Percentiles rank a stretch among this genome's conserved stretches.
phyloP scores from a whole-genome alignment of 1,139 yeast species.

The Protomyces arabidopsidicola region DNA sequence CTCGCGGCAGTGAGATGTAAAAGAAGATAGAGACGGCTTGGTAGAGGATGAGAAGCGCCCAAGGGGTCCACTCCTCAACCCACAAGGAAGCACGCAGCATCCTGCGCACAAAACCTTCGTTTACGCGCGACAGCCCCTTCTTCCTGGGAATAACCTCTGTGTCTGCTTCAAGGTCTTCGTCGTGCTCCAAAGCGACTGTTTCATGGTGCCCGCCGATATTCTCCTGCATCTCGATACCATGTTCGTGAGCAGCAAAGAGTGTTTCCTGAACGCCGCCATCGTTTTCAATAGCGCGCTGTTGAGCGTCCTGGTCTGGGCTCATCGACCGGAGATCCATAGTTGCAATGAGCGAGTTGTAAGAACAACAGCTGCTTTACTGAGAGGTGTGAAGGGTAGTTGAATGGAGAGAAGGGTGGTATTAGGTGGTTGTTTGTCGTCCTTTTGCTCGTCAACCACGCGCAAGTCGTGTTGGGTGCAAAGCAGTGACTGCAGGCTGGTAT shows the following conservation, averaged over 20 bases:
- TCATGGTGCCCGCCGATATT: constrained; percentile 3
- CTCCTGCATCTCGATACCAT: constrained; percentile 16
- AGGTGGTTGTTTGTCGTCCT: neutral
- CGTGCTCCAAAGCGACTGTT: constrained; percentile 12
- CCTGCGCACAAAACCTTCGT: constrained; percentile 1
- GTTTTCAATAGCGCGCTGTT: neutral
- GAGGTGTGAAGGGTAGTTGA: neutral
- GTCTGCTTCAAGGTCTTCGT: constrained; percentile 21
- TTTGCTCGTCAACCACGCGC: no score
- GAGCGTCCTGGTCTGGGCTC: neutral
- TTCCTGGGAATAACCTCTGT: constrained; percentile 1
- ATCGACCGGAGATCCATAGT: neutral
- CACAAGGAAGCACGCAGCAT: constrained; percentile 11
- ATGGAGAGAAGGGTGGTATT: neutral
- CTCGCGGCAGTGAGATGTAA: constrained; percentile 17
- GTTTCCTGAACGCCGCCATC: neutral
- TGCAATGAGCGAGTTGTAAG: no score
- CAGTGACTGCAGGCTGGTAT: no score
- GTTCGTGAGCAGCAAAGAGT: neutral
- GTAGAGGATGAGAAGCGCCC: constrained; percentile 21
- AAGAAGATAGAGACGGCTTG: constrained; percentile 20
- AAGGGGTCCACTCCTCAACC: constrained; percentile 26
- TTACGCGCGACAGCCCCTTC: neutral
- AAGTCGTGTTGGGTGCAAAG: no score
- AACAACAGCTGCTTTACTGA: no score